phyloP scores from a whole-genome alignment of 2,329 filamentous ascomycete genomes.

The Chrysoporthe cubensis region DNA sequence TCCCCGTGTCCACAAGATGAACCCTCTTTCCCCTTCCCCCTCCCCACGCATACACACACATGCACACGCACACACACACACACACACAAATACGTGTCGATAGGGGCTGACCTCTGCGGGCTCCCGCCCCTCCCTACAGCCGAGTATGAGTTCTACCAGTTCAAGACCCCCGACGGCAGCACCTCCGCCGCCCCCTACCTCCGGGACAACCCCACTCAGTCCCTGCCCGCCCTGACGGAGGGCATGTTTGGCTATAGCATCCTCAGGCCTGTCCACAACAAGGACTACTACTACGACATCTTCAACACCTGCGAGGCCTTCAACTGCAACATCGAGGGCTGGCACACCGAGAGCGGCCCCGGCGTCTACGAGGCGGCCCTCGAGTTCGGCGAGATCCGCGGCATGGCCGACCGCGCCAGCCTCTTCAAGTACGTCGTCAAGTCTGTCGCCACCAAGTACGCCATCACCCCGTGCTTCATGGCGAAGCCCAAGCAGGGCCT shows the following conservation, averaged over 20 bases:
- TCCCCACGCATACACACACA: too few relatives aligned
- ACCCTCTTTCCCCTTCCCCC: neutral
- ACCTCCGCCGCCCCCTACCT: constrained; percentile 77
- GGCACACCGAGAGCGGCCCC: constrained; percentile 93
- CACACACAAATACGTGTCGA: too few relatives aligned
- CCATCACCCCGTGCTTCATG: constrained; percentile 98
- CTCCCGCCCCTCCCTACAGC: constrained; percentile 51
- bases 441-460: constrained; percentile 81
- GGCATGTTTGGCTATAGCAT: constrained; percentile 97
- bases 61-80: too few relatives aligned
- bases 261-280: constrained; percentile 83
- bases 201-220: constrained; percentile 69
- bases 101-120: constrained; percentile 1
- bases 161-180: constrained; percentile 69
- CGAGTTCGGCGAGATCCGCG: constrained; percentile 82
- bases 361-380: constrained; percentile 96
- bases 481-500: constrained; percentile 91
- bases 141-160: constrained; percentile 96
- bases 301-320: constrained; percentile 81
- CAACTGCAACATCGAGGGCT: constrained; percentile 83
- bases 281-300: constrained; percentile 89
- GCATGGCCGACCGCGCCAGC: constrained; percentile 90
- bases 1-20: constrained; percentile 22
- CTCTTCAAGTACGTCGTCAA: constrained; percentile 97
- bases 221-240: constrained; percentile 81